These are phyloP conservation scores for Margaritispora aquatica DNA, from an alignment of 495 filamentous ascomycete genomes.

Conservation along the genomic window DNA sequence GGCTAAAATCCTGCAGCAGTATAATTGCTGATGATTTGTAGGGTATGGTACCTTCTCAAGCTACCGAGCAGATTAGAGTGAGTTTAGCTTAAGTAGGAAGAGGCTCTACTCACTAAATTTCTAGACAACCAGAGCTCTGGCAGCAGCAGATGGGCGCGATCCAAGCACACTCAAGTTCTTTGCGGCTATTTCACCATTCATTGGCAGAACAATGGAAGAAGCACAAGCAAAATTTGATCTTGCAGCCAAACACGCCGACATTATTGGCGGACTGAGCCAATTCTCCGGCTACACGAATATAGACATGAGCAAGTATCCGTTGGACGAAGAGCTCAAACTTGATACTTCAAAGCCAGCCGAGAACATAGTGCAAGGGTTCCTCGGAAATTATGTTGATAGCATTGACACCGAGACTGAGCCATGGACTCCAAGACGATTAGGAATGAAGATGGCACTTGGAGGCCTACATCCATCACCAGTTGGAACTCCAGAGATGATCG, in stretches of 20 bases:
- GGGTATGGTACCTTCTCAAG: constrained; percentile 52
- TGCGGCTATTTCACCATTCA: constrained; percentile 48
- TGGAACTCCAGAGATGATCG: constrained; percentile 51
- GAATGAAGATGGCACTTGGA: not conserved
- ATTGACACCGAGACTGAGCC: not conserved
- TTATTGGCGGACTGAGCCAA: constrained; percentile 47
- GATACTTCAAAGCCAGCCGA: not conserved
- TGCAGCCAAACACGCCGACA: constrained; percentile 41
- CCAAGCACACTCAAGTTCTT: constrained; percentile 55
- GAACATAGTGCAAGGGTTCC: not conserved
- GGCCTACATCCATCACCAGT: constrained; percentile 35
- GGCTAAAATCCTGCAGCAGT: no score
- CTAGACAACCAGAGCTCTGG: constrained; percentile 39
- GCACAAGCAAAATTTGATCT: constrained; percentile 46
- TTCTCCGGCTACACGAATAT: constrained; percentile 59
- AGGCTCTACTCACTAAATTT: no score
- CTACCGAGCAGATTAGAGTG: constrained; percentile 30
- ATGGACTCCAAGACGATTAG: not conserved
- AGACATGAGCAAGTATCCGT: constrained; percentile 46
- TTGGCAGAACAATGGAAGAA: constrained; percentile 52
- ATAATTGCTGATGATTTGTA: constrained; percentile 56
- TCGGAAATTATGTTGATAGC: not conserved
- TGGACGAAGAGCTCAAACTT: constrained; percentile 36
- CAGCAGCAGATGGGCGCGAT: constrained; percentile 45
- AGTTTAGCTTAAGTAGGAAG: no score